Conservation (phyloP, 768 basidiomycete genomes). For the Kwoniella dendrophila region DNA sequence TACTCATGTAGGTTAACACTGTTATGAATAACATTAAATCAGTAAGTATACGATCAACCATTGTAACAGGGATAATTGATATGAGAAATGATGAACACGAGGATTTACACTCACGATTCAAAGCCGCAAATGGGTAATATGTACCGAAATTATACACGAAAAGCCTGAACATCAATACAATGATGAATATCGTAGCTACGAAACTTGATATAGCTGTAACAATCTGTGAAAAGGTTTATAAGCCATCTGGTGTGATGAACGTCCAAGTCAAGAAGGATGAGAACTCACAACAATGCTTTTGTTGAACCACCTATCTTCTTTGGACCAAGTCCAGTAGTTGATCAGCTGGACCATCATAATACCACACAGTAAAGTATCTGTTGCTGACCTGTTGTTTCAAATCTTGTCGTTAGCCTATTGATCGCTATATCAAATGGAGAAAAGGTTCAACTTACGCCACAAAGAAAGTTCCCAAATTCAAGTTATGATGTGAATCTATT, state of each 20-base stretch:
- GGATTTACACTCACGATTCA: slow-evolving; percentile 3
- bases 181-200: slow-evolving; percentile 4
- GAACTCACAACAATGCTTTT: slow-evolving; percentile 8
- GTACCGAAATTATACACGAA: slow-evolving; percentile 15
- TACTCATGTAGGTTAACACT: slow-evolving; percentile 5
- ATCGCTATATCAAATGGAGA: not conserved
- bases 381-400: not conserved
- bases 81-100: not conserved
- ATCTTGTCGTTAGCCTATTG: no score
- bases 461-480: slow-evolving; percentile 10
- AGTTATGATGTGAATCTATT: slow-evolving; percentile 9
- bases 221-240: not conserved
- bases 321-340: slow-evolving; percentile 12
- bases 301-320: not conserved
- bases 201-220: not conserved
- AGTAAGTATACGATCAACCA: no score
- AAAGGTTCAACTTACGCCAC: slow-evolving; percentile 6
- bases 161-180: slow-evolving; percentile 6
- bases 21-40: not conserved
- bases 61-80: not conserved
- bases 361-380: slow-evolving; percentile 3
- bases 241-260: not conserved
- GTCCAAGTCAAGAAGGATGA: not conserved
- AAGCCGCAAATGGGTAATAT: slow-evolving; percentile 1
- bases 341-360: slow-evolving; percentile 4